These are phyloP conservation scores for Cladosporium colombiae DNA, from an alignment of 2,329 filamentous ascomycete genomes.

Conservation along the genomic window DNA sequence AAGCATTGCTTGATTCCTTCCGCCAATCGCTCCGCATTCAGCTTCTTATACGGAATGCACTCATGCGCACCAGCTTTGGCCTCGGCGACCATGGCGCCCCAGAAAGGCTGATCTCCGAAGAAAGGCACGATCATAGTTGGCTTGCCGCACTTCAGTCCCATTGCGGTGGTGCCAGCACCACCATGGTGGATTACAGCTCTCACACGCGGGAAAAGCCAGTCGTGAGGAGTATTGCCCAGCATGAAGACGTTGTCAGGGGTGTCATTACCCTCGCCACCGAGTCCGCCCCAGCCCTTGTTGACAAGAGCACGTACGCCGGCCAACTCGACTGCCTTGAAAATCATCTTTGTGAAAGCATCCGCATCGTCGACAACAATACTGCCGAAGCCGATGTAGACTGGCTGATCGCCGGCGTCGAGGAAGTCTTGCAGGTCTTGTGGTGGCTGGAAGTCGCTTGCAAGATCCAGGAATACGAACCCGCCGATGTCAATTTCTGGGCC, in stretches of 20 bases:
- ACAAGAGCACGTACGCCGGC: slow-evolving; percentile 55
- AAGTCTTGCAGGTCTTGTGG: slow-evolving; percentile 67
- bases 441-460: slow-evolving; percentile 66
- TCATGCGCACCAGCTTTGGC: slow-evolving; percentile 64
- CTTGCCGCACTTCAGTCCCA: slow-evolving; percentile 68
- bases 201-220: slow-evolving; percentile 60
- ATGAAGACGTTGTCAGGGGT: slow-evolving; percentile 49
- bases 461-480: slow-evolving; percentile 74
- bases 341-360: slow-evolving; percentile 66
- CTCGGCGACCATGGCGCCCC: slow-evolving; percentile 68
- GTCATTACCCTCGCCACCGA: slow-evolving; percentile 44
- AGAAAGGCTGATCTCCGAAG: slow-evolving; percentile 78
- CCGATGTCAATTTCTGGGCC: slow-evolving; percentile 69
- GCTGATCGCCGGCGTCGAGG: slow-evolving; percentile 68
- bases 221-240: slow-evolving; percentile 58
- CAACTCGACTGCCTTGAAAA: slow-evolving; percentile 67
- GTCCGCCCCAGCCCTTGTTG: slow-evolving; percentile 56
- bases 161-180: slow-evolving; percentile 74
- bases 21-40: slow-evolving; percentile 64
- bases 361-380: slow-evolving; percentile 80
- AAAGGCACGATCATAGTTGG: slow-evolving; percentile 78
- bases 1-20: slow-evolving; percentile 71
- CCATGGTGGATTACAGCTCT: slow-evolving; percentile 60
- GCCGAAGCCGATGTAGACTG: slow-evolving; percentile 81
- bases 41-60: slow-evolving; percentile 67